Evolutionary conservation across 2,329 filamentous ascomycete genomes (phyloP), one percentile per base, ranked within the genome.

Genomic region (Phyllosticta citriasiana): DNA sequence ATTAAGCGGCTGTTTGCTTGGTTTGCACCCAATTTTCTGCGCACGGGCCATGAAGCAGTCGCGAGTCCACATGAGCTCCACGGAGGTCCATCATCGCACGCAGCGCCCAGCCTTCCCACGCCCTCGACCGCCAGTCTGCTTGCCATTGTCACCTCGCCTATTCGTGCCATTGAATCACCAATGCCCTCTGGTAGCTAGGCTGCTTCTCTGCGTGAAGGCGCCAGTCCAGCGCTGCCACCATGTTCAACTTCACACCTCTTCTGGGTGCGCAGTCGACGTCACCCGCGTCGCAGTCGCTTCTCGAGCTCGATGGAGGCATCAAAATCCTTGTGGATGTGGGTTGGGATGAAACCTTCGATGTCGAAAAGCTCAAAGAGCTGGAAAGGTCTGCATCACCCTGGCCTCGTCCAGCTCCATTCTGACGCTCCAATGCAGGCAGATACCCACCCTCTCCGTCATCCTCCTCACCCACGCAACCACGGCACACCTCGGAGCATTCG

Each of bases 171-270:
- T 19, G 40, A 8, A 47, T 47, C 14, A 1, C 33, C 40, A 16
- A 47, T 47, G 40, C 40, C 40, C n/a, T 47, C 14, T n/a, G 40
- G 40, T 47, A n/a, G 40, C 40, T 47, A 47, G 40, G 40, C 16
- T 4, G 6, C 12, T n/a, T n/a, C 16, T 47, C 40, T 47, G 35
- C 30, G 59, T 58, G 56, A 35, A 55, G 30, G 60, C 60, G 53
- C 62, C 47, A 10, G 16, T n/a, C 30, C 30, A 53, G 56, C 61
- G 61, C 57, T 14, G 61, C 52, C 56, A 54, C 66, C 69, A 99
- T 99, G 94, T 97, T 99, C 80, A 96, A 88, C 66, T 97, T 97
- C 77, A 95, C 89, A 70, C 87, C 94, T 55, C 81, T 99, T 62
- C 87, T 96, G 67, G 94, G 94, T 72, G 93, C 94, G 64, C 90